A percentile compares a stretch with the other conserved stretches of the same genome.
Evolutionary conservation across 805 yeast species (phyloP).

Genomic region (Schwanniomyces polymorphus): DNA sequence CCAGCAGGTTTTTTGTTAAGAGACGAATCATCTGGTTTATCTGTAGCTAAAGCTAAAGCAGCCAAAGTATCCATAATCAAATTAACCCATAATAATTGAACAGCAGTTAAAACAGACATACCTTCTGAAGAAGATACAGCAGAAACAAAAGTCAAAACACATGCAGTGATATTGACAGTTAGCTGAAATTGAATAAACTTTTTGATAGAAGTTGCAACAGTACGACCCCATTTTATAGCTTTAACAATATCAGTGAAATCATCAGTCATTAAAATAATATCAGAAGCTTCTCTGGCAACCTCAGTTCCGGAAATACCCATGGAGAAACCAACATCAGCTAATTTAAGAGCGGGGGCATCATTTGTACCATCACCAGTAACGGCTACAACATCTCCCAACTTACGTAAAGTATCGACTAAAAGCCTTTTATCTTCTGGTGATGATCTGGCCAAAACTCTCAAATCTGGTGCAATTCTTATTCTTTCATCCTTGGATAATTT

Average conservation of each 20-base stretch:
- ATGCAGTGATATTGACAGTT: slow-evolving; percentile 97
- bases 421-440: slow-evolving; percentile 94
- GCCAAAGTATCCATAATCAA: slow-evolving; percentile 98
- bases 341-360: slow-evolving; percentile 95
- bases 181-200: slow-evolving; percentile 95
- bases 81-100: slow-evolving; percentile 95
- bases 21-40: slow-evolving; percentile 85
- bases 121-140: slow-evolving; percentile 84
- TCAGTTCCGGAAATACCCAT: slow-evolving; percentile 99
- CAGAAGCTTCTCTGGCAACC: slow-evolving; percentile 97
- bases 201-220: slow-evolving; percentile 90
- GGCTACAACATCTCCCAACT: slow-evolving; percentile 91
- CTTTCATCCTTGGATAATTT: slow-evolving; percentile 60
- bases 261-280: slow-evolving; percentile 89
- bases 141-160: slow-evolving; percentile 85
- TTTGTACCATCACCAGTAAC: slow-evolving; percentile 99
- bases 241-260: slow-evolving; percentile 93
- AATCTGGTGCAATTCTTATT: slow-evolving; percentile 60
- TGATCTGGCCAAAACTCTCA: slow-evolving; percentile 88
- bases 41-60: slow-evolving; percentile 96
- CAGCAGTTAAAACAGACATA: slow-evolving; percentile 90
- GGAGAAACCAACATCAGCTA: slow-evolving; percentile 97
- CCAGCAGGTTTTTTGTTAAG: slow-evolving; percentile 84
- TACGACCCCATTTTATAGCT: slow-evolving; percentile 98
- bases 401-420: slow-evolving; percentile 76